A percentile compares a stretch with the other conserved stretches of the same genome.
These are phyloP conservation scores for Boletus pseudopeckii DNA, from an alignment of 768 basidiomycete species.

Conservation along the genomic window DNA sequence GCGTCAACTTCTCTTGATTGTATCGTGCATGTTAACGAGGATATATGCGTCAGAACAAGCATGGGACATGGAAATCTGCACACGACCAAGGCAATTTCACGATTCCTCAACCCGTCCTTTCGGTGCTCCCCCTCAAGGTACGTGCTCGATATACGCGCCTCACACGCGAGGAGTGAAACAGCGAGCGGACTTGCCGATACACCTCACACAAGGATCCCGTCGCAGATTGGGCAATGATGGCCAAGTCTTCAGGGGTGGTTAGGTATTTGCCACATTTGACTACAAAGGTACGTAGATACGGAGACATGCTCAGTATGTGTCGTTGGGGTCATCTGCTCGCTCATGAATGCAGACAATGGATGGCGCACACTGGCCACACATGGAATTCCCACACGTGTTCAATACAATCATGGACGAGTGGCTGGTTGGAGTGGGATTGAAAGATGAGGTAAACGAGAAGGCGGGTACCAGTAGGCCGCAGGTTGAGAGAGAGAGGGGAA, in stretches of 20 bases:
- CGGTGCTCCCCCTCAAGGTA: slow-evolving; percentile 39
- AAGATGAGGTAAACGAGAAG: background rate
- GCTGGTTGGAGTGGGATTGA: slow-evolving; percentile 34
- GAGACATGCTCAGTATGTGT: background rate
- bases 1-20: background rate
- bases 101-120: slow-evolving; percentile 40
- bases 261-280: slow-evolving; percentile 35
- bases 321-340: slow-evolving; percentile 32
- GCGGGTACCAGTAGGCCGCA: background rate
- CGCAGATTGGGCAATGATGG: slow-evolving; percentile 39
- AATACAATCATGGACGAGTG: slow-evolving; percentile 52
- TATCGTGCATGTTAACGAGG: background rate
- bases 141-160: slow-evolving; percentile 4
- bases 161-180: background rate
- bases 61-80: slow-evolving; percentile 36
- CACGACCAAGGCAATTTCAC: slow-evolving; percentile 42
- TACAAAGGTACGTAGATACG: slow-evolving; percentile 30
- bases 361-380: slow-evolving; percentile 66
- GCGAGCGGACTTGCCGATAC: background rate
- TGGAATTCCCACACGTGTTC: slow-evolving; percentile 53
- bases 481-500: background rate
- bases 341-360: slow-evolving; percentile 42
- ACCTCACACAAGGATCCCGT: slow-evolving; percentile 37
- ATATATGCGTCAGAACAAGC: slow-evolving; percentile 35
- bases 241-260: slow-evolving; percentile 25